Evolutionary conservation across 163 green algal genomes (phyloP), one percentile per base, ranked within the genome.

Genomic region (Scenedesmus sp.): DNA sequence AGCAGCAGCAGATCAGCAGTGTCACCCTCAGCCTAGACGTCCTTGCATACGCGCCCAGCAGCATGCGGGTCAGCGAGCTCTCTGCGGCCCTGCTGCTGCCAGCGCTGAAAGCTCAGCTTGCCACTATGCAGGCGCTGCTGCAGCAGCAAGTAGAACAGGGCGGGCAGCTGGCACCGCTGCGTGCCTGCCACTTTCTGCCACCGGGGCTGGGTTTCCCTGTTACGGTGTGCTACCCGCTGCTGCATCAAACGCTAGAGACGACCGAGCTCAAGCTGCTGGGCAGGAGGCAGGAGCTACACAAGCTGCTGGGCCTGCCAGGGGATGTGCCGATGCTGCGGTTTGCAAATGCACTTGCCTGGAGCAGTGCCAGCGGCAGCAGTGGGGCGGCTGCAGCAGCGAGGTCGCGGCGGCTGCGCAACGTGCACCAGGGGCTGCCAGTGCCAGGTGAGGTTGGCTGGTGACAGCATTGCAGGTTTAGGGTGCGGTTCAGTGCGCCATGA

Each of bases 241-340:
- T 93, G 7, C 65, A 59, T 15, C 5, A 68, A 0, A 65, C 51
- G 26, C 85, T 44, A 0, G 92, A 94, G 30, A 49, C 78, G 0
- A 85, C 86, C 7, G 93, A 95, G 70, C 79, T 83, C 15, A 90
- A 88, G 49, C 85, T 94, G 82, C 24, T 88, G 37, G 40, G 70
- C 2, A 40, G 26, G 7, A 85, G 92, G 26, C 83, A 90, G 20
- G 44, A 82, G 46, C 90, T 97, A 70, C 96, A 98, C 83, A 42
- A 35, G 40, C 81, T 95, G 46, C 87, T 97, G 49, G 92, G 93
- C 15, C 93, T 99, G 88, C 97, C 97, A 4, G 15, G 83, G 24
- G 93, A 99, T 90, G 89, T 96, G 18, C 97, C 97, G 0, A 91
- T 96, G 86, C 93, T 99, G 78, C 88, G 95, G 2, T 68, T 92